phyloP scores from a whole-genome alignment of 768 basidiomycete species.

The Termitomyces sp. region DNA sequence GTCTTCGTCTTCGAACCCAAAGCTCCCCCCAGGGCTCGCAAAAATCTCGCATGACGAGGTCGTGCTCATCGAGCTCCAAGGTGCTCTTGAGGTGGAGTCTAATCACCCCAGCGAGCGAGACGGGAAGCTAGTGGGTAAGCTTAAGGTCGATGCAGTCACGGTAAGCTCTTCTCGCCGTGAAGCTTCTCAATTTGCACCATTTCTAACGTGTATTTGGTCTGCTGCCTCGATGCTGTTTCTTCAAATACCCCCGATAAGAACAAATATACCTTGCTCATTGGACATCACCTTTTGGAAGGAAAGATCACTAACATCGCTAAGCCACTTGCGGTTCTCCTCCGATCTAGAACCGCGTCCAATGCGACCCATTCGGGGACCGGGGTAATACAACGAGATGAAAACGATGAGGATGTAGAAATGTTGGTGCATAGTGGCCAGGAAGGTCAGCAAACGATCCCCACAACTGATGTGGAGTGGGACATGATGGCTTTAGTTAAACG shows the following conservation, averaged over 20 bases:
- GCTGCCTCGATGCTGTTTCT: not conserved
- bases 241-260: conserved; percentile 41
- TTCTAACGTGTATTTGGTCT: conserved; percentile 2
- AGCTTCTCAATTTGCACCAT: not conserved
- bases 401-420: conserved; percentile 20
- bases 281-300: conserved; percentile 90
- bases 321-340: conserved; percentile 76
- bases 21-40: conserved; percentile 64
- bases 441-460: conserved; percentile 14
- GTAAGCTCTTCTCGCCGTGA: conserved; percentile 35
- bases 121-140: conserved; percentile 75
- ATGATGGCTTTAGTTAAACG: conserved; percentile 71
- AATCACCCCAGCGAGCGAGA: conserved; percentile 48
- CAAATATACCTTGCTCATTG: conserved; percentile 78
- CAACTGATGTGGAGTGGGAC: conserved; percentile 44
- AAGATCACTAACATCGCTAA: conserved; percentile 74
- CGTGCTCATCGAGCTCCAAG: conserved; percentile 87
- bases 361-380: conserved; percentile 18
- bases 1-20: conserved; percentile 33
- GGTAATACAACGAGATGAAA: conserved; percentile 13
- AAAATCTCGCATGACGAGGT: conserved; percentile 77
- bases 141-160: conserved; percentile 59
- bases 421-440: conserved; percentile 19
- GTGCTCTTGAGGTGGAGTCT: conserved; percentile 70
- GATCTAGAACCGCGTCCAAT: conserved; percentile 25